Base-by-base conservation (phyloP, 1,284 basidiomycete species). In the Sparassis latifolia region DNA sequence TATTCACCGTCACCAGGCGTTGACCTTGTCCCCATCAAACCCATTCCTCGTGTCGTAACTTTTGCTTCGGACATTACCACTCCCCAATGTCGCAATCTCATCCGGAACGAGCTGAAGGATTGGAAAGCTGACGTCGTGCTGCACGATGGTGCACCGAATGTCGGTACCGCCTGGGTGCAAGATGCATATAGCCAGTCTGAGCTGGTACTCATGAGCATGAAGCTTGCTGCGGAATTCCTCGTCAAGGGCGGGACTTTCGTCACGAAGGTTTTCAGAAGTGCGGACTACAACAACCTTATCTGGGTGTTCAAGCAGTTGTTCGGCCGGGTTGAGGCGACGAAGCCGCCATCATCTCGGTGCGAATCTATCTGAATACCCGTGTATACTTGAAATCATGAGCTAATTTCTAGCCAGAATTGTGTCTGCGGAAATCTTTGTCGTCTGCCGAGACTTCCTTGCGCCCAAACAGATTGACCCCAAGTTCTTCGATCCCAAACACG, bases 91-190 rank as follows among this genome's bases (percentile, higher is more conserved):
- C 84, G 97, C 51, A 86, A 90, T 64, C 81, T 89, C 56, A 83
- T 99, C 49, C 84, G 92, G 45, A 75, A 75, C 39, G 92, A 97
- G 69, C 74, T 99, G 56, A 98, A 99, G 69, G 95, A 98, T 69
- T 99, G 97, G 96, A 97, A 95, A 71, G 97, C 97, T n/a, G 97
- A 99, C 67, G 83, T 99, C 50, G 95, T 99, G n/a, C 80, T 99
- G 50, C 97, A 99, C 70, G 97, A 99, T 71, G 97, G 97, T 77
- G 97, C 97, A 41, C 97, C 97, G 41, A 99, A 99, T 68, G 97
- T 99, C 69, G 97, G 97, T 78, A 92, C 94, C 30, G 97, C 97
- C 10, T 99, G 97, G 97, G 84, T 99, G 53, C 97, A 99, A 69
- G 97, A 99, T 71, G 97, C 97, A 1, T 99, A 96, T 74, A 86